Percentiles rank a stretch among this genome's conserved stretches.
Conservation (phyloP, 192 early-diverging fungal genomes). For the Linnemannia zychae region DNA sequence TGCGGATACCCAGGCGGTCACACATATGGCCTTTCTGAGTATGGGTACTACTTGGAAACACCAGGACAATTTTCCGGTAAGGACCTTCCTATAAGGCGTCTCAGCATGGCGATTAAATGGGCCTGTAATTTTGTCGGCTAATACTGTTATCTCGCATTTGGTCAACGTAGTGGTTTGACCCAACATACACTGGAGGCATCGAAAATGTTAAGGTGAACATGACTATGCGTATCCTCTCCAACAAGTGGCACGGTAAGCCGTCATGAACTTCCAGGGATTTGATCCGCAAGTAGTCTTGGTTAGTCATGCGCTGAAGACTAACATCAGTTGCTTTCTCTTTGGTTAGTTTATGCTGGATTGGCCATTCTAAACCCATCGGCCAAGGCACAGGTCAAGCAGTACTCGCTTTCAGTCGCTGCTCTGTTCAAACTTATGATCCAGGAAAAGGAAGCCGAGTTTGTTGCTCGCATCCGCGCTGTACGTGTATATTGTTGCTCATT, state of each 20-base stretch:
- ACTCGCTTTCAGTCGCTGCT: conserved; percentile 87
- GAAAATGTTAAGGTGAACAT: conserved; percentile 98
- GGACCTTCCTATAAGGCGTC: background rate
- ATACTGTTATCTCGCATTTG: conserved; percentile 1
- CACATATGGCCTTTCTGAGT: conserved; percentile 94
- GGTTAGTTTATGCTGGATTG: conserved; percentile 69
- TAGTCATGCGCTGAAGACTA: background rate
- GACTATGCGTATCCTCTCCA: conserved; percentile 92
- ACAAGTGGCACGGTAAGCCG: conserved; percentile 93
- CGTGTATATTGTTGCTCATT: conserved; percentile 4
- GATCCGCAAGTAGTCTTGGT: background rate
- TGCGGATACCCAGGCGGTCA: conserved; percentile 97
- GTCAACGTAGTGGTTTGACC: conserved; percentile 80
- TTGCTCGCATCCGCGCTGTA: conserved; percentile 73
- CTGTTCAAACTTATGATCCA: conserved; percentile 97
- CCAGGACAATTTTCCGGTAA: conserved; percentile 83
- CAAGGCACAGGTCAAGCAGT: conserved; percentile 87
- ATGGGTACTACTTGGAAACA: conserved; percentile 96
- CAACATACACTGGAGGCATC: conserved; percentile 91
- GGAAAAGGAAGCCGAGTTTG: conserved; percentile 85
- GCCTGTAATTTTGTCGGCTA: background rate
- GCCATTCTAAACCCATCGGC: conserved; percentile 95
- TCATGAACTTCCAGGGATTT: background rate
- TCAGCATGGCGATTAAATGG: background rate
- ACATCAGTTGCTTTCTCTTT: background rate